A percentile compares a stretch with the other conserved stretches of the same genome.
Evolutionary conservation across 768 basidiomycete genomes (phyloP).

Genomic region (Erythrobasidium yunnanense): DNA sequence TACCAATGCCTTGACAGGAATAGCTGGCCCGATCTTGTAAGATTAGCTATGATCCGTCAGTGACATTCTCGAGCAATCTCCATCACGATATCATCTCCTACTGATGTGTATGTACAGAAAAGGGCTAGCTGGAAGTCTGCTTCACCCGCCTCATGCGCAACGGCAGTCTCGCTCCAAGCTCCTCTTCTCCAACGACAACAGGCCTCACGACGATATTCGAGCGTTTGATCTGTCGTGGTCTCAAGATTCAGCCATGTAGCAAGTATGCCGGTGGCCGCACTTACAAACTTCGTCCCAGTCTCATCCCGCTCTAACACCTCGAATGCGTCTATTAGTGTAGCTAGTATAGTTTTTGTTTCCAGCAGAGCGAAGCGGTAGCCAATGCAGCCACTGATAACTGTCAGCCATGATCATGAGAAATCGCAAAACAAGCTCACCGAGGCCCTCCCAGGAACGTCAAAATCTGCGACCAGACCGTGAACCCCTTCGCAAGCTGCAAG

Average conservation of each 20-base stretch:
- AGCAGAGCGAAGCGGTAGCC: background rate
- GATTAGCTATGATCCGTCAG: too few relatives aligned
- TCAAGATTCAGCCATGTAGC: background rate
- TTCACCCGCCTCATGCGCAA: slow-evolving; percentile 1
- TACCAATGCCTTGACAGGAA: too few relatives aligned
- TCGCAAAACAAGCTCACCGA: background rate
- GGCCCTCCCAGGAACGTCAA: slow-evolving; percentile 18
- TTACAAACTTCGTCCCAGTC: slow-evolving; percentile 4
- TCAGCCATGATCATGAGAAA: background rate
- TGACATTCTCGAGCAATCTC: too few relatives aligned
- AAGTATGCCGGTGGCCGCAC: background rate
- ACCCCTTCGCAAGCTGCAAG: background rate
- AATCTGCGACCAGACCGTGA: background rate
- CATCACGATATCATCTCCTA: too few relatives aligned
- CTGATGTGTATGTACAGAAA: too few relatives aligned
- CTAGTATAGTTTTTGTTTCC: slow-evolving; percentile 3
- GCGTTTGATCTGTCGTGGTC: background rate
- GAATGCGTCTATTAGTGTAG: slow-evolving; percentile 5
- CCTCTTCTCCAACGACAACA: slow-evolving; percentile 18
- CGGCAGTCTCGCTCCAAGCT: slow-evolving; percentile 1
- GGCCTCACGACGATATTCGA: background rate
- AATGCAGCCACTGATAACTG: background rate
- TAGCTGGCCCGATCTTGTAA: too few relatives aligned
- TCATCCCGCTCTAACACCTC: slow-evolving; percentile 20
- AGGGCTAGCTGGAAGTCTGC: too few relatives aligned